These are phyloP conservation scores for Neopestalotiopsis sp. DNA, from an alignment of 2,329 filamentous ascomycete species.

Conservation along the genomic window DNA sequence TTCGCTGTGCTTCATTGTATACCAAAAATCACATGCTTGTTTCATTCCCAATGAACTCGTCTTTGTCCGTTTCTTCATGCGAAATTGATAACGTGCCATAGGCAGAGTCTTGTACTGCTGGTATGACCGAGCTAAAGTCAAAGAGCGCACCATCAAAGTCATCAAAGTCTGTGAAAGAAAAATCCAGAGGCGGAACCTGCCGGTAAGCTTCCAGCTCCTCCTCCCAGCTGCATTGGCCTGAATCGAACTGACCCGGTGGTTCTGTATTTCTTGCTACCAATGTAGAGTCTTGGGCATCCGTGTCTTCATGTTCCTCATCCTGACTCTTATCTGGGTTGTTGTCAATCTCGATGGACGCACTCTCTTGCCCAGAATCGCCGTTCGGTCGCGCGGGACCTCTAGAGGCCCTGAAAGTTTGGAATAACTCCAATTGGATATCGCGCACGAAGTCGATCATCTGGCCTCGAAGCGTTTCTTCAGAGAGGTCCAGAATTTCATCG, in stretches of 20 bases:
- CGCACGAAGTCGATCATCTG: constrained; percentile 26
- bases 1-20: too few relatives aligned
- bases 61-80: not conserved
- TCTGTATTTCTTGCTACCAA: not conserved
- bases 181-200: not conserved
- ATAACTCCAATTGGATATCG: constrained; percentile 23
- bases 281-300: not conserved
- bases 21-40: not conserved
- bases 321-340: not conserved
- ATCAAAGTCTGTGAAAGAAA: not conserved
- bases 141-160: constrained; percentile 5
- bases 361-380: not conserved
- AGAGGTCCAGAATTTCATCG: constrained; percentile 20
- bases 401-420: not conserved
- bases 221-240: not conserved
- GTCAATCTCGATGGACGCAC: not conserved
- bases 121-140: not conserved
- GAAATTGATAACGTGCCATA: not conserved
- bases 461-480: constrained; percentile 23
- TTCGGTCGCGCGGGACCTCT: not conserved
- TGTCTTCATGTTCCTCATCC: not conserved
- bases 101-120: not conserved
- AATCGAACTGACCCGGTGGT: too few relatives aligned
- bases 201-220: not conserved
- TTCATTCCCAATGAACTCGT: not conserved